phyloP scores from a whole-genome alignment of 257 asterid species.

The Gentiana straminea region DNA sequence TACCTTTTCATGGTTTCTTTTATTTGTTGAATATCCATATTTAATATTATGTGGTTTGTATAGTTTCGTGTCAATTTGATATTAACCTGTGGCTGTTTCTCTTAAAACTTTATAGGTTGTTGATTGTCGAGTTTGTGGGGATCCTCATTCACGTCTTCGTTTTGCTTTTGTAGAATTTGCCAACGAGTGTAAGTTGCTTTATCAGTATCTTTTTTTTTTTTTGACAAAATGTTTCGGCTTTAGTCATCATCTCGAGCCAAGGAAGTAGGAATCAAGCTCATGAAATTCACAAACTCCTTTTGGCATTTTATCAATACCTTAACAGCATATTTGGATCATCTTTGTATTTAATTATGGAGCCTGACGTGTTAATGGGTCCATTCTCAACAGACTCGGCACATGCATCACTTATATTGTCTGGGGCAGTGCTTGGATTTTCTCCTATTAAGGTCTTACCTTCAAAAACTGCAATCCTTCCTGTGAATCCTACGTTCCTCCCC shows the following conservation, averaged over 20 bases:
- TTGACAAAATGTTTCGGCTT: too few relatives aligned
- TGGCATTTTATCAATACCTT: too few relatives aligned
- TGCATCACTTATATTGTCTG: conserved; percentile 57
- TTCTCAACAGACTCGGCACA: conserved; percentile 61
- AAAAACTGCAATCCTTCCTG: conserved; percentile 94
- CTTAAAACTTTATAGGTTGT: conserved; percentile 45
- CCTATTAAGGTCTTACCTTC: conserved; percentile 88
- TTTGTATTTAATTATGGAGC: conserved; percentile 1
- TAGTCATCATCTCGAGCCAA: too few relatives aligned
- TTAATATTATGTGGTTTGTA: too few relatives aligned
- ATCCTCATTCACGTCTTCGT: conserved; percentile 96
- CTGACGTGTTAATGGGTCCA: conserved; percentile 7
- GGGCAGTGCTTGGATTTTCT: conserved; percentile 67
- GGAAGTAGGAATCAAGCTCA: too few relatives aligned
- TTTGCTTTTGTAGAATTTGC: conserved; percentile 95
- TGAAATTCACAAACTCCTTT: too few relatives aligned
- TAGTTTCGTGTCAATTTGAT: too few relatives aligned
- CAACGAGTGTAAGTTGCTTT: conserved; percentile 58
- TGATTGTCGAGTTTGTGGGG: conserved; percentile 98
- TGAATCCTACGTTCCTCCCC: conserved; percentile 92
- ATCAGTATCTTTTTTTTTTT: background rate
- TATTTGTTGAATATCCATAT: background rate
- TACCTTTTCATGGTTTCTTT: background rate
- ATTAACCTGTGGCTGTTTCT: background rate
- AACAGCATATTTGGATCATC: too few relatives aligned